Base-by-base conservation (phyloP, 345 rosid genomes). In the Pugionium dolabratum region DNA sequence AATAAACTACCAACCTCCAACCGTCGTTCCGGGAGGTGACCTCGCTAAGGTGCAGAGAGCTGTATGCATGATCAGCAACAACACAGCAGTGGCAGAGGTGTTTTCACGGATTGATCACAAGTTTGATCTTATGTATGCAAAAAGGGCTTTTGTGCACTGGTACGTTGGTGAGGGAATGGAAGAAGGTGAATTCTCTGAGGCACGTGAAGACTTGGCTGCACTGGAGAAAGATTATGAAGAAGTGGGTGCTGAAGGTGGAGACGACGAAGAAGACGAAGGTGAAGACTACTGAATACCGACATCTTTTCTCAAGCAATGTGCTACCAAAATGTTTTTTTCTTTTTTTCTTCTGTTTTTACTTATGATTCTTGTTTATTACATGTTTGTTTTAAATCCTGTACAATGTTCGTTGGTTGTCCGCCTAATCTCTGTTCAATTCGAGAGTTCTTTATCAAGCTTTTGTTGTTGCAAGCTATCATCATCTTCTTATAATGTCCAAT, bases 131-230 rank as follows among this genome's bases (percentile, higher is more conserved):
- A 82, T 84, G 89, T 84, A 82, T 30, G 62, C 89, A 0, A 84
- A 84, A 80, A 82, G 89, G 63, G 86, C 89, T 3, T 84, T 84
- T 25, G 89, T 84, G 41, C 89, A 85, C 79, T 85, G 89, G 89
- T 85, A 85, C 7, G 89, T 82, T 0, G 89, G 89, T 66, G 89
- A 80, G 54, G 89, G 89, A 35, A 85, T 85, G 89, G 86, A 85
- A 70, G 89, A 85, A 76, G 89, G 89, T 40, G 89, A 85, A 28
- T 85, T 85, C 77, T 85, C 89, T 0, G 89, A 85, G 78, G 89
- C 89, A 1, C 83, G 86, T 39, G 89, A 85, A 47, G 89, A 18
- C 18, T 18, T 18, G 18, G 18, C 18, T 18, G 18, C 18, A 18
- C 18, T 18, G 18, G 18, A 18, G 18, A 18, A 18, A 18, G 18